Conservation (phyloP, 2,329 filamentous ascomycete species). For the Colletotrichum sp. region DNA sequence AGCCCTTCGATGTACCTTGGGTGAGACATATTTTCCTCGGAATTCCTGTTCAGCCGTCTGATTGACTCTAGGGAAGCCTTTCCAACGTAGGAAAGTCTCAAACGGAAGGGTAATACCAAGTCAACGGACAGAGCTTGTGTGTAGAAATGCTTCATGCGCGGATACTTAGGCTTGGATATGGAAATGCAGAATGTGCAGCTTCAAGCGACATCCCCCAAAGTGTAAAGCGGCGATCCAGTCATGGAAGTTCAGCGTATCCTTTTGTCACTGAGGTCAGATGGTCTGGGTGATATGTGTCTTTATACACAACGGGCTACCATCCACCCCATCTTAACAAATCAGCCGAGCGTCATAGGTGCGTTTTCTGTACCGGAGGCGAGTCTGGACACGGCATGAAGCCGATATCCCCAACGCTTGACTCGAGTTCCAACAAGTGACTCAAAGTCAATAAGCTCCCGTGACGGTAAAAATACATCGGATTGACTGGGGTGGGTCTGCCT, state of each 20-base stretch:
- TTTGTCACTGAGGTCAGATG: accelerated
- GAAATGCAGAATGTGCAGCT: accelerated
- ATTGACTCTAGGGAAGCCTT: accelerated
- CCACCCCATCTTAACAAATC: background rate
- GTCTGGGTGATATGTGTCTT: background rate
- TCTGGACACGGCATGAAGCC: accelerated
- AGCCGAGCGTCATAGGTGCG: background rate
- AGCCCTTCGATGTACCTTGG: accelerated
- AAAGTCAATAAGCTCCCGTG: accelerated
- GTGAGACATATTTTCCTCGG: accelerated
- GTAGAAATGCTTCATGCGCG: accelerated
- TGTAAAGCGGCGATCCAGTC: too few species aligned
- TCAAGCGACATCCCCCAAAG: accelerated
- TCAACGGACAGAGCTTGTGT: background rate
- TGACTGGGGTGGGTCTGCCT: background rate
- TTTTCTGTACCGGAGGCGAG: background rate
- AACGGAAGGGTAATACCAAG: accelerated
- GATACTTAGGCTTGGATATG: background rate
- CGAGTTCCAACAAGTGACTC: background rate
- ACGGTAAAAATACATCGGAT: background rate
- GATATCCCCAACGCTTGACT: background rate
- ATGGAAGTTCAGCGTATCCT: accelerated
- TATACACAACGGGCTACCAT: accelerated
- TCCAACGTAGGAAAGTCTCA: background rate
- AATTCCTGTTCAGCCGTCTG: accelerated